Evolutionary conservation across 768 basidiomycete genomes (phyloP).

Genomic region (Saitozyma podzolica): DNA sequence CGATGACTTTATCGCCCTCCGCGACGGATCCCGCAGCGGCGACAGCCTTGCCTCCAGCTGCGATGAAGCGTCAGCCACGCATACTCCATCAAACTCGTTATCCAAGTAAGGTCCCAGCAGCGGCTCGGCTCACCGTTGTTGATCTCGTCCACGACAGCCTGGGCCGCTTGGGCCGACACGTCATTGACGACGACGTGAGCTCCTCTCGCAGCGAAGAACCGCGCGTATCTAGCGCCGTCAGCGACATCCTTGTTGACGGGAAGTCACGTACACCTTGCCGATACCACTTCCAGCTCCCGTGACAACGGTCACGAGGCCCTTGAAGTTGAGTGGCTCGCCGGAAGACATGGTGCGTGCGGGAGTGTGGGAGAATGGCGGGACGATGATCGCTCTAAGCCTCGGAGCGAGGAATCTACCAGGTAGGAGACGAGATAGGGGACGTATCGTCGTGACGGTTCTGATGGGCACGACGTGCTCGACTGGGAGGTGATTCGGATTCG

Average conservation of each 20-base stretch:
- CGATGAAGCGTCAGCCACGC: not conserved
- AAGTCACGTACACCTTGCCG: slow-evolving; percentile 72
- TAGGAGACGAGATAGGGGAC: no score
- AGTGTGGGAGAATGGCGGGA: no score
- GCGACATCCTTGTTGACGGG: not conserved
- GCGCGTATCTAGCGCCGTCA: slow-evolving; percentile 68
- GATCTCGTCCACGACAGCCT: slow-evolving; percentile 90
- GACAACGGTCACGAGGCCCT: slow-evolving; percentile 70
- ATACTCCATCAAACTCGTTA: not conserved
- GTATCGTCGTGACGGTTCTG: no score
- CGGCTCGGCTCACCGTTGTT: slow-evolving; percentile 62
- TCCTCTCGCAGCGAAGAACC: slow-evolving; percentile 87
- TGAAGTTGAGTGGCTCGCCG: slow-evolving; percentile 28
- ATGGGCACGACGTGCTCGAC: no score
- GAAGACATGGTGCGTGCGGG: no score
- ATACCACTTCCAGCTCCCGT: slow-evolving; percentile 96
- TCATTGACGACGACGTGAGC: slow-evolving; percentile 96
- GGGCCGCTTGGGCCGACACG: slow-evolving; percentile 80
- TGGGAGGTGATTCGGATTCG: no score
- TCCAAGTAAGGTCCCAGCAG: slow-evolving; percentile 3
- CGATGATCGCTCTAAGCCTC: no score
- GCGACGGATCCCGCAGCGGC: slow-evolving; percentile 81
- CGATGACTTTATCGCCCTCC: slow-evolving; percentile 81
- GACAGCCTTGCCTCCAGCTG: slow-evolving; percentile 86
- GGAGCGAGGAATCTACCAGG: no score